Evolutionary conservation across 177 flowering plant genomes (phyloP), one percentile per base, ranked within the genome.

Genomic region (Vitis hybrid): DNA sequence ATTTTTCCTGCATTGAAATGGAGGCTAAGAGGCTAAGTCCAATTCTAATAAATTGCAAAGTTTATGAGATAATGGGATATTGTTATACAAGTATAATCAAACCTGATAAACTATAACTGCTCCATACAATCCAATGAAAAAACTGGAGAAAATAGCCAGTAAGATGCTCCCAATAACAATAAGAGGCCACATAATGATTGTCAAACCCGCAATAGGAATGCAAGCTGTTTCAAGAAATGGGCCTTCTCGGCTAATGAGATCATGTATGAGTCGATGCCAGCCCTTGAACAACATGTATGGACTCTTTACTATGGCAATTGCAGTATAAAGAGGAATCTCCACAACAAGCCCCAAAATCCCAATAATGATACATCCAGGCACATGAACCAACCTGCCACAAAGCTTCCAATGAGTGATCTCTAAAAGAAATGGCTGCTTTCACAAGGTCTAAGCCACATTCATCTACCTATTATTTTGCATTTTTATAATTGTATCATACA

Each of bases 201-300:
- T 77, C 78, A 94, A 81, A 65, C 98, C 98, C 21, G 97, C 97
- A 75, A 92, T 66, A 1, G 98, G 98, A 69, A 94, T 86, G 78
- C 98, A 94, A 73, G 93, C 97, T 9, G 91, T 87, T 83, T 94
- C 98, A 34, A 94, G 86, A 80, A 94, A 94, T 15, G 98, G 97
- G 12, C 98, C 97, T 76, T 92, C 97, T 56, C 98, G 85, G 84
- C 88, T 88, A 49, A 94, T 76, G 17, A 91, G 79, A 80, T 94
- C 98, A 71, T 89, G 95, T 51, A 80, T 64, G 45, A 94, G 77
- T 45, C 97, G 72, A 11, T 81, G 88, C 98, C 98, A 92, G 48
- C 98, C 98, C 74, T 87, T 89, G 78, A 92, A 84, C 78, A 94
- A 76, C 87, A 92, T 71, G 76, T 80, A 92, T 50, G 98, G 98